Conservation (phyloP, 1,284 basidiomycete genomes). For the Trichosporon sp. region DNA sequence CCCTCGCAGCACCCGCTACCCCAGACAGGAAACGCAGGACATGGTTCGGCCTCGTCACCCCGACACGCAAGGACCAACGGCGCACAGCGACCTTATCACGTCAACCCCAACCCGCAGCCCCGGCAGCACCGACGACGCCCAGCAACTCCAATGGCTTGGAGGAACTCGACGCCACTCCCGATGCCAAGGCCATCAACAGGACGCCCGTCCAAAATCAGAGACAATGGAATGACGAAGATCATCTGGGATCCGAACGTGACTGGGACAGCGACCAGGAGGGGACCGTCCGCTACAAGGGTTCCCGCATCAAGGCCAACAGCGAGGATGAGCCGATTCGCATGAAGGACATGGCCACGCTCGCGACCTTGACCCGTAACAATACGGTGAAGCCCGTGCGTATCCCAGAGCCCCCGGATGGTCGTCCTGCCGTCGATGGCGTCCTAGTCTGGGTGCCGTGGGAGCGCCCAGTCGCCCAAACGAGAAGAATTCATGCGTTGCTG, state of each 20-base stretch:
- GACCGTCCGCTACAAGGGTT: conserved; percentile 24
- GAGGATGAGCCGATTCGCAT: conserved; percentile 29
- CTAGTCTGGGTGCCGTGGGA: neutral
- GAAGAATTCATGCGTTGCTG: neutral
- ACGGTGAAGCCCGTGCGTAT: conserved; percentile 20
- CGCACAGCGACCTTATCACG: neutral
- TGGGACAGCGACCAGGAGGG: conserved; percentile 21
- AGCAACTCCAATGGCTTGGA: conserved; percentile 4
- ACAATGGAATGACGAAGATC: conserved; percentile 9
- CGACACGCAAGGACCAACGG: conserved; percentile 16
- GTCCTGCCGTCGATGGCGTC: neutral
- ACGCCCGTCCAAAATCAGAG: neutral
- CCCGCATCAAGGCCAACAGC: conserved; percentile 5
- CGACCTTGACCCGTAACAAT: conserved; percentile 16
- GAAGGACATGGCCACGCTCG: conserved; percentile 31
- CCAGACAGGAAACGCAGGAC: conserved; percentile 23
- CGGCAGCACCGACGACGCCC: neutral
- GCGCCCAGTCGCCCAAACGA: neutral
- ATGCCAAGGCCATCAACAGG: neutral
- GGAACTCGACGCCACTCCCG: conserved; percentile 16
- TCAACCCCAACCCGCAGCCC: neutral
- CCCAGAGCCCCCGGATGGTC: neutral
- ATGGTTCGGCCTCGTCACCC: conserved; percentile 38
- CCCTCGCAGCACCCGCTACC: neutral
- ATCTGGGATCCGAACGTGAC: conserved; percentile 8